Base-by-base conservation (phyloP, 2,329 filamentous ascomycete species). In the Aspergillus caelatus region DNA sequence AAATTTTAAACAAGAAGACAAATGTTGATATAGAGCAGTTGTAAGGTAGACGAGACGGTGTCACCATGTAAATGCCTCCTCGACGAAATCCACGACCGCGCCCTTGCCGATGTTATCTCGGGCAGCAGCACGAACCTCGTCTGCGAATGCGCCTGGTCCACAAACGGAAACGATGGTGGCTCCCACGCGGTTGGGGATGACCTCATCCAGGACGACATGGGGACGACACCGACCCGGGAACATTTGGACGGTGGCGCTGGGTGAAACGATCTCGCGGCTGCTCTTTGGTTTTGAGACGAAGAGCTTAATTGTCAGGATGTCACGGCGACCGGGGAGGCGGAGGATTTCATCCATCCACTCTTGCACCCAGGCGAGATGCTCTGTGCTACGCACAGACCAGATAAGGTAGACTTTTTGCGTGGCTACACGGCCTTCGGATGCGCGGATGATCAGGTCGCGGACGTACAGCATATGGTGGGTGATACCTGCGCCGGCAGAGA, bases 261-360 rank as follows among this genome's bases (percentile, higher is more conserved):
- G 82, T 50, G 79, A 83, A 58, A 82, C 81, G 62, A 87, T 84
- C 63, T 89, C 85, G 34, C 81, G 80, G 2, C 80, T 78, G 28
- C 79, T 80, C 62, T 84, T 80, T 5, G 88, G 87, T 67, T 87
- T 86, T 39, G 87, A 88, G 68, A 89, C 83, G 75, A 88, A 89
- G 5, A 90, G 80, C 70, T 86, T 84, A 64, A 89, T 85, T 57
- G 82, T 82, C 14, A 90, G 81, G 19, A 88, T 80, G 32, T 89
- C 84, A 61, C 86, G 81, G 9, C 88, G 84, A 12, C 82, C 80
- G 2, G 86, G 85, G 77, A 89, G 84, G 28, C 82, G 80, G 43
- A 90, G 79, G 65, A 90, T 86, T 70, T 85, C 79, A 74, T 89
- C 86, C 88, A 90, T 90, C 85, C 86, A 90, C 2, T 82, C 79